These are phyloP conservation scores for Vitis vinifera DNA, from an alignment of 164 flowering plant species.

Conservation along the genomic window ASM3070453v1 NC_081819.1:21481001-21481500, in stretches of 20 bases:
- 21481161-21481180: conserved; percentile 13
- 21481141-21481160: conserved; percentile 24
- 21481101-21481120: conserved; percentile 50
- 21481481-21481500: conserved; percentile 47
- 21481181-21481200: conserved; percentile 63
- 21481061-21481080: conserved; percentile 47
- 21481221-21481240: conserved; percentile 16
- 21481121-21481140: conserved; percentile 69
- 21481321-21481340: conserved; percentile 42
- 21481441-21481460: conserved; percentile 41
- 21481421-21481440: conserved; percentile 43
- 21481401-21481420: conserved; percentile 32
- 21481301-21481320: conserved; percentile 33
- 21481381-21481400: conserved; percentile 62
- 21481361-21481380: conserved; percentile 43
- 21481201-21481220: conserved; percentile 45
- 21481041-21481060: conserved; percentile 53
- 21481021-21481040: conserved; percentile 62
- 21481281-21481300: conserved; percentile 46
- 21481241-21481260: conserved; percentile 44
- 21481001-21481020: conserved; percentile 65
- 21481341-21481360: conserved; percentile 50
- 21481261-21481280: conserved; percentile 49
- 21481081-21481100: conserved; percentile 81
- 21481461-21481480: conserved; percentile 34